These are phyloP conservation scores for Cyberlindnera saturnus DNA, from an alignment of 805 yeast genomes.

Conservation along the genomic window DNA sequence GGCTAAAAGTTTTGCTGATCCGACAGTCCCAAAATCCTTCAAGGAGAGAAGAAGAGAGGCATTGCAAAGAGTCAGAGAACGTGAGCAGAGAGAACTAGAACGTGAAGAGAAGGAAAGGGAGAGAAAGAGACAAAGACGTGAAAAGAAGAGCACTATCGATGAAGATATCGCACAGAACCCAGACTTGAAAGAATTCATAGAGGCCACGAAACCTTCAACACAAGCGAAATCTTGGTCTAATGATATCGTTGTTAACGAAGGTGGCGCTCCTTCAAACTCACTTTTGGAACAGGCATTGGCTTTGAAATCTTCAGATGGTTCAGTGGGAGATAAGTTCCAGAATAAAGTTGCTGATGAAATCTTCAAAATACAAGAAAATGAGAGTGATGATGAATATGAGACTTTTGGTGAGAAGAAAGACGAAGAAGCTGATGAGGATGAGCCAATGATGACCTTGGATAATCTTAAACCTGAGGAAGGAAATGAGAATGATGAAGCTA, in stretches of 20 bases:
- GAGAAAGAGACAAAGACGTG: conserved; percentile 25
- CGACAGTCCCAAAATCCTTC: conserved; percentile 65
- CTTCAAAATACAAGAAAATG: conserved; percentile 28
- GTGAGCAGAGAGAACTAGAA: conserved; percentile 42
- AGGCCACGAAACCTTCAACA: conserved; percentile 71
- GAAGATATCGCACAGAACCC: conserved; percentile 59
- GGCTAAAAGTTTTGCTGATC: conserved; percentile 85
- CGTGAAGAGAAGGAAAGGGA: conserved; percentile 34
- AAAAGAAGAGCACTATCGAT: conserved; percentile 35
- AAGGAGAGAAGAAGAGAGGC: conserved; percentile 50
- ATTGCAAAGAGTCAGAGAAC: conserved; percentile 35
- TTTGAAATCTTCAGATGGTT: conserved; percentile 22
- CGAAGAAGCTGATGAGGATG: conserved; percentile 44
- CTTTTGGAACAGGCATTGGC: conserved; percentile 35
- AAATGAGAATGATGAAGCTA: conserved; percentile 40
- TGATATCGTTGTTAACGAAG: conserved; percentile 32
- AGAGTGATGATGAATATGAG: conserved; percentile 40
- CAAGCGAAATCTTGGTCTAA: conserved; percentile 71
- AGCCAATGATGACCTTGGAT: conserved; percentile 42
- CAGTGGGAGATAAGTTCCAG: conserved; percentile 11
- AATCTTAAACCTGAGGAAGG: conserved; percentile 21
- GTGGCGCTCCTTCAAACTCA: conserved; percentile 29
- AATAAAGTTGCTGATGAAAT: conserved; percentile 22
- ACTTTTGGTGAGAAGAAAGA: conserved; percentile 30
- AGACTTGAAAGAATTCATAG: conserved; percentile 72